Conservation (phyloP, 176 grass and related monocot species). For the Zoysia japonica region DNA sequence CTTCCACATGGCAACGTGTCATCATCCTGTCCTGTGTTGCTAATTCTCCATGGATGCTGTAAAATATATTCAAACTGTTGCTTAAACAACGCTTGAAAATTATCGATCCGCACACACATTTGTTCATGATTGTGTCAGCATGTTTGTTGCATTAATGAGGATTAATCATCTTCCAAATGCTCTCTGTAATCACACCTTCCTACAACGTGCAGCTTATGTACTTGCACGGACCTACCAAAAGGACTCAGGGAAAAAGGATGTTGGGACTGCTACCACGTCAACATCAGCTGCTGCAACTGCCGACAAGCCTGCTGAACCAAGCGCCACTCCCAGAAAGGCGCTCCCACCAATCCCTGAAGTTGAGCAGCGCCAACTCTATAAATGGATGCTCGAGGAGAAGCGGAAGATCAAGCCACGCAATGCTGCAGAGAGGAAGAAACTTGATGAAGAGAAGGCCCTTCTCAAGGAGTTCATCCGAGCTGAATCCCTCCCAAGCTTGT, state of each 20-base stretch:
- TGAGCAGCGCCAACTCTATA: conserved; percentile 70
- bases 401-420: conserved; percentile 66
- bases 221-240: conserved; percentile 57
- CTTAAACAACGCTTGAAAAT: neutral
- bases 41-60: no score
- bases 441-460: conserved; percentile 87
- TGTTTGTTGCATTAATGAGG: neutral
- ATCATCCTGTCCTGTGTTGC: no score
- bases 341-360: conserved; percentile 69
- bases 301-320: conserved; percentile 31
- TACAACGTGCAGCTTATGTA: conserved; percentile 59
- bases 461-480: conserved; percentile 80
- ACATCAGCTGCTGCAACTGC: conserved; percentile 11
- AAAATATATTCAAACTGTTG: neutral
- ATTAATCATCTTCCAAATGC: neutral
- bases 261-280: neutral
- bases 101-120: neutral
- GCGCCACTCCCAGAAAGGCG: conserved; percentile 37
- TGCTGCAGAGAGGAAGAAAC: conserved; percentile 70
- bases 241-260: conserved; percentile 37
- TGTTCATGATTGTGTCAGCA: neutral
- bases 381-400: conserved; percentile 97
- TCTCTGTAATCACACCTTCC: neutral
- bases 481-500: conserved; percentile 59
- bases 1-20: neutral